phyloP scores from a whole-genome alignment of 768 basidiomycete genomes.

The Amanita molliuscula region DNA sequence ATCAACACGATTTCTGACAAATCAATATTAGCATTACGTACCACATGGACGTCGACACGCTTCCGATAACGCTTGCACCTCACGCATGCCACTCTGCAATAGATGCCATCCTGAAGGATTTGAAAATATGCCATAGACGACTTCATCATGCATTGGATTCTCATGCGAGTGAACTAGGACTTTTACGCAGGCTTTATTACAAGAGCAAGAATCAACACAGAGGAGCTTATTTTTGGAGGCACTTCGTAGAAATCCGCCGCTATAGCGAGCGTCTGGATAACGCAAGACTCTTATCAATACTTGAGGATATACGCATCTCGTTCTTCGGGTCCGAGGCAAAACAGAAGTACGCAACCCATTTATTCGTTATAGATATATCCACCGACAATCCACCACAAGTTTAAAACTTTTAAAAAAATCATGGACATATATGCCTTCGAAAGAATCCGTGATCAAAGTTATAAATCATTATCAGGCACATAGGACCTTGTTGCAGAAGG shows the following conservation, averaged over 20 bases:
- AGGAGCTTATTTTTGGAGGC: conserved; percentile 59
- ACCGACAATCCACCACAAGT: conserved; percentile 19
- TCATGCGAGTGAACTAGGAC: conserved; percentile 40
- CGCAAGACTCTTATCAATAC: conserved; percentile 18
- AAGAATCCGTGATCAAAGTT: conserved; percentile 20
- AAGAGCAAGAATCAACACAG: conserved; percentile 76
- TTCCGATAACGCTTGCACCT: conserved; percentile 18
- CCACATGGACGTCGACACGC: conserved; percentile 6
- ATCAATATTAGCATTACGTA: neutral
- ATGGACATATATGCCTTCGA: conserved; percentile 54
- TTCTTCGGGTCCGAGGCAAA: conserved; percentile 36
- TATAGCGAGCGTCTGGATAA: conserved; percentile 29
- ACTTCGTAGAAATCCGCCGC: conserved; percentile 49
- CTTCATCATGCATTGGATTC: conserved; percentile 33
- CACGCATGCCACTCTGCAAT: conserved; percentile 25
- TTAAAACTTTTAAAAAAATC: conserved; percentile 43
- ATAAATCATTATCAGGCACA: conserved; percentile 25
- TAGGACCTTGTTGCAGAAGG: conserved; percentile 35
- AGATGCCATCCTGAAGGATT: conserved; percentile 49
- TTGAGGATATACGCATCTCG: conserved; percentile 32
- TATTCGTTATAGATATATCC: neutral
- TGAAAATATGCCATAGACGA: conserved; percentile 44
- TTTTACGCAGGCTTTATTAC: conserved; percentile 64
- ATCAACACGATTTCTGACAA: neutral
- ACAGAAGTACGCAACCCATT: conserved; percentile 24